A percentile compares a stretch with the other conserved stretches of the same genome.
Evolutionary conservation across 148 eudicot genomes (phyloP).

Genomic region (Rhododendron molle): DNA sequence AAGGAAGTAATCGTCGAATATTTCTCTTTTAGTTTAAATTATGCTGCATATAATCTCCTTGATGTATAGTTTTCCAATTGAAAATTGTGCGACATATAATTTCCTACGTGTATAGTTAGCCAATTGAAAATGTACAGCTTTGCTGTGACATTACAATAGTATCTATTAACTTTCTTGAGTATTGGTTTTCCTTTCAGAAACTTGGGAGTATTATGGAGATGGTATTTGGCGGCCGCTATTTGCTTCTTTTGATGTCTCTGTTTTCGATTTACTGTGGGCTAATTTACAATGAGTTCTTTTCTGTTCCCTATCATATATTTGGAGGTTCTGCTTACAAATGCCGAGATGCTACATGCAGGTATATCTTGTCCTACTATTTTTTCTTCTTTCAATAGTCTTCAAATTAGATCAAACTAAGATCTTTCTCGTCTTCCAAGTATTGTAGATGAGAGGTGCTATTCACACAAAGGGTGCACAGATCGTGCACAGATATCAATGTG

Average conservation of each 20-base stretch:
- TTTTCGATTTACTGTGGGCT: conserved; percentile 93
- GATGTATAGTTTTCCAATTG: neutral
- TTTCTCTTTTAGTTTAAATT: neutral
- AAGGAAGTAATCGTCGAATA: neutral
- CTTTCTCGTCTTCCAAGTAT: neutral
- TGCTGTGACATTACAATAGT: neutral
- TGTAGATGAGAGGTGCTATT: neutral
- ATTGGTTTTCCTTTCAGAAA: conserved; percentile 45
- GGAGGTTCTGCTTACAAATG: conserved; percentile 90
- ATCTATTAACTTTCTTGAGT: conserved; percentile 8
- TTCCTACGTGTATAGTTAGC: neutral
- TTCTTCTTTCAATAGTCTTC: neutral
- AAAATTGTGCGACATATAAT: neutral
- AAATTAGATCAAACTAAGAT: neutral
- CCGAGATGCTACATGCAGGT: conserved; percentile 91
- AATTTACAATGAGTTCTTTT: conserved; percentile 95
- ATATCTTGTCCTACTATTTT: conserved; percentile 5
- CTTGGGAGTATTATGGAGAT: conserved; percentile 98
- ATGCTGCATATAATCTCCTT: neutral
- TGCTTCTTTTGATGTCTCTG: conserved; percentile 82
- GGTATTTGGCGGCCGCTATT: conserved; percentile 95
- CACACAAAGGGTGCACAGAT: too few relatives aligned
- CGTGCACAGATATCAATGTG: too few relatives aligned
- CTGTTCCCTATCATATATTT: conserved; percentile 90
- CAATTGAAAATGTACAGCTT: neutral